phyloP scores from a whole-genome alignment of 2,329 filamentous ascomycete species.

The Colletotrichum orchidophilum region DNA sequence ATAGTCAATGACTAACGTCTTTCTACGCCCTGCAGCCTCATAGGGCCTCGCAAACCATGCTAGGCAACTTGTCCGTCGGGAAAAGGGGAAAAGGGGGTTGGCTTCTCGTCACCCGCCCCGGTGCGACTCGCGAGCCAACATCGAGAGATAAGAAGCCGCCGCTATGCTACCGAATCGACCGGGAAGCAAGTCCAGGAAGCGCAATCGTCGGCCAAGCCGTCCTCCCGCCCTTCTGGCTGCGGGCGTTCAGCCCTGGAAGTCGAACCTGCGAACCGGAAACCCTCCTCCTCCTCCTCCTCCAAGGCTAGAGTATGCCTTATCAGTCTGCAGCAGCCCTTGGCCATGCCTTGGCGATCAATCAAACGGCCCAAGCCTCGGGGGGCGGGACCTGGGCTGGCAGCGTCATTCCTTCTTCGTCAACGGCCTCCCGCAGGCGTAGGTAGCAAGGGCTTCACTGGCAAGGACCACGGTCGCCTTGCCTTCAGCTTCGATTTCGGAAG shows the following conservation, averaged over 20 bases:
- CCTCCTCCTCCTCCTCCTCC: not conserved
- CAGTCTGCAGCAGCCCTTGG: constrained; percentile 23
- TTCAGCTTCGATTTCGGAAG: not conserved
- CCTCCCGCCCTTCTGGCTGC: constrained; percentile 4
- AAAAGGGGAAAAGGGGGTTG: too few species aligned
- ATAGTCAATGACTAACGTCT: not conserved
- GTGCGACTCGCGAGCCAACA: not conserved
- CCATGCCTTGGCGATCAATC: constrained; percentile 23
- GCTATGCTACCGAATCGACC: constrained; percentile 1
- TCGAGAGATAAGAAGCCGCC: constrained; percentile 28
- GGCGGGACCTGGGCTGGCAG: constrained; percentile 7
- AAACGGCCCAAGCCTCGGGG: constrained; percentile 6
- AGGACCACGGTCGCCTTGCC: constrained; percentile 24
- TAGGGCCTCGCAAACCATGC: not conserved
- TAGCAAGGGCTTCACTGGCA: constrained; percentile 1
- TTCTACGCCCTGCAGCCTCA: not conserved
- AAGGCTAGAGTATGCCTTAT: constrained; percentile 13
- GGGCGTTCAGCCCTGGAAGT: constrained; percentile 28
- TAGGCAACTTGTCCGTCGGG: not conserved
- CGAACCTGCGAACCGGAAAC: not conserved
- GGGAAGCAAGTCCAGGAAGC: not conserved
- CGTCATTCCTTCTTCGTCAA: constrained; percentile 3
- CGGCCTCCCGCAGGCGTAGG: not conserved
- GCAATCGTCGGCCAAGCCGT: constrained; percentile 12
- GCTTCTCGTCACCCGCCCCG: not conserved